phyloP scores from a whole-genome alignment of 192 early-diverging fungal genomes.

The Dissophora ornata region DNA sequence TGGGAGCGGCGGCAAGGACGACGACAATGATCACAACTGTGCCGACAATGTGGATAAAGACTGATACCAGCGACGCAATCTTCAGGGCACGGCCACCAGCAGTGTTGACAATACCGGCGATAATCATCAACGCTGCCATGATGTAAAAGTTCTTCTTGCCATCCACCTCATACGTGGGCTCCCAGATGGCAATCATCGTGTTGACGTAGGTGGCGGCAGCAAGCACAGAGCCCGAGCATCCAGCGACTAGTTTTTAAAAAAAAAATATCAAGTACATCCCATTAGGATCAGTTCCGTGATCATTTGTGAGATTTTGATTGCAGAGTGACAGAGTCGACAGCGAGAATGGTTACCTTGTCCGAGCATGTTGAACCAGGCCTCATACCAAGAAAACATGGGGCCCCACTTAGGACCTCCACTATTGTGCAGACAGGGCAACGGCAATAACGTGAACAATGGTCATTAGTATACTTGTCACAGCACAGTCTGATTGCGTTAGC shows the following conservation, averaged over 20 bases:
- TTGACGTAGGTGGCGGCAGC: conserved; percentile 45
- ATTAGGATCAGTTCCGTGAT: too few relatives aligned
- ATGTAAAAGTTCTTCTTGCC: conserved; percentile 51
- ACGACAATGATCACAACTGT: conserved; percentile 35
- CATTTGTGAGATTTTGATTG: too few relatives aligned
- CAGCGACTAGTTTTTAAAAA: conserved; percentile 24
- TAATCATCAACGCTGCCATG: conserved; percentile 39
- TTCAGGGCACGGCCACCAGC: conserved; percentile 36
- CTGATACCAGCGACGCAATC: conserved; percentile 41
- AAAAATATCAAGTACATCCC: background rate
- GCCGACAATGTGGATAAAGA: conserved; percentile 43
- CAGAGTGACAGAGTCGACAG: too few relatives aligned
- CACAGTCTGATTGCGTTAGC: too few relatives aligned
- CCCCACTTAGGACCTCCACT: conserved; percentile 55
- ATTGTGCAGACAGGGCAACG: background rate
- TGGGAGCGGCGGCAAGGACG: conserved; percentile 38
- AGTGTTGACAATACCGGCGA: conserved; percentile 34
- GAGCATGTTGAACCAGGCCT: conserved; percentile 58
- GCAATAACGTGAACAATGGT: too few relatives aligned
- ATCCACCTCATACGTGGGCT: conserved; percentile 5
- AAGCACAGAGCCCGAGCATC: conserved; percentile 47
- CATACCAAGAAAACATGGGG: conserved; percentile 56
- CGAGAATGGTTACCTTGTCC: conserved; percentile 38
- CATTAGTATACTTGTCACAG: too few relatives aligned
- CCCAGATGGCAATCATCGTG: conserved; percentile 29